Percentiles rank a stretch among this genome's conserved stretches.
phyloP scores from a whole-genome alignment of 306 rosid genomes.

The Pterocarpus macrocarpus region DNA sequence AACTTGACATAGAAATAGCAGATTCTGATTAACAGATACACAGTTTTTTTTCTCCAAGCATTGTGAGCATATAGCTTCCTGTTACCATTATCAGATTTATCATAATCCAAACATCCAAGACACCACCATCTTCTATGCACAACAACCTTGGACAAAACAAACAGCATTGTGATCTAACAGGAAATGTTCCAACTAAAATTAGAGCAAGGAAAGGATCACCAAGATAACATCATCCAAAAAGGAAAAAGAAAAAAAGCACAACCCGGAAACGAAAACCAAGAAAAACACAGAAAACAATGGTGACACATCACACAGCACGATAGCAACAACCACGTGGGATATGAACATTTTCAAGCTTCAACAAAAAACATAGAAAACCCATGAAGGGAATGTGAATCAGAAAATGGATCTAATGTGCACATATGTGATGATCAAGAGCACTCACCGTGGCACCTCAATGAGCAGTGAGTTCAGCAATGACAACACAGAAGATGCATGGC shows the following conservation, averaged over 20 bases:
- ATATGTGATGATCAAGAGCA: not conserved
- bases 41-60: too few species aligned
- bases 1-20: too few species aligned
- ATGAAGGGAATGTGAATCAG: not conserved
- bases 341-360: not conserved
- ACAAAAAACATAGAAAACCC: not conserved
- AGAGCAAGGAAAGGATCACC: too few species aligned
- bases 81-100: too few species aligned
- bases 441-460: not conserved
- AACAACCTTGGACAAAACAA: too few species aligned
- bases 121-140: not conserved
- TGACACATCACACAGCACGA: not conserved
- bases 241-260: too few species aligned
- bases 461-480: not conserved
- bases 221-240: not conserved
- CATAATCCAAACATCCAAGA: too few species aligned
- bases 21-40: too few species aligned
- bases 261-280: not conserved
- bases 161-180: too few species aligned
- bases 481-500: not conserved
- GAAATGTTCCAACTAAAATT: too few species aligned
- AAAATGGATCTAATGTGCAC: not conserved
- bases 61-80: too few species aligned
- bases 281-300: not conserved
- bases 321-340: not conserved